phyloP scores from a whole-genome alignment of 2,329 filamentous ascomycete genomes.

The Hypoxylon sp. region DNA sequence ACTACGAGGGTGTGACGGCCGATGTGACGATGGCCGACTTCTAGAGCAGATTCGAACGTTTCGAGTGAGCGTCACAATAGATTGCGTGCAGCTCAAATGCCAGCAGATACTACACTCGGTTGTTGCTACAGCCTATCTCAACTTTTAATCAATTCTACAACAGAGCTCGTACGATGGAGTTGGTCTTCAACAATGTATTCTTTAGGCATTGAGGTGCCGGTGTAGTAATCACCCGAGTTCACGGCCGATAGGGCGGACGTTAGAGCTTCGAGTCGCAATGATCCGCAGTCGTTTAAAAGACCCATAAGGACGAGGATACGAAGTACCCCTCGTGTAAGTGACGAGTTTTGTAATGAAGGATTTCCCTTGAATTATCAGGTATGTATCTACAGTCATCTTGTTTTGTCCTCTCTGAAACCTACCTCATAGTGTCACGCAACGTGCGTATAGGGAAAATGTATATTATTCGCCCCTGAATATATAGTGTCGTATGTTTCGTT shows the following conservation, averaged over 20 bases:
- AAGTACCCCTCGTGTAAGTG: slow-evolving; percentile 30
- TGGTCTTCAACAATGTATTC: slow-evolving; percentile 16
- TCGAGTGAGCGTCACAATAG: slow-evolving; percentile 31
- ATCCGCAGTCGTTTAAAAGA: slow-evolving; percentile 21
- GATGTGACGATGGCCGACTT: slow-evolving; percentile 27
- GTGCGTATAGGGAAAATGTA: background rate
- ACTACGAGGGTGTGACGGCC: slow-evolving; percentile 15
- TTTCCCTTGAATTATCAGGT: background rate
- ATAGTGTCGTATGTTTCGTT: background rate
- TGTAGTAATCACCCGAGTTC: slow-evolving; percentile 41
- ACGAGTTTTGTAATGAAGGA: slow-evolving; percentile 6
- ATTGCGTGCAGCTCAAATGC: slow-evolving; percentile 27
- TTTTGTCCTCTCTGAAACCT: background rate
- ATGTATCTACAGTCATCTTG: background rate
- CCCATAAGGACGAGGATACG: slow-evolving; percentile 25
- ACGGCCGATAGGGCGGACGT: slow-evolving; percentile 25
- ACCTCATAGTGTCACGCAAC: background rate
- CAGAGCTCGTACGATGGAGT: slow-evolving; percentile 27
- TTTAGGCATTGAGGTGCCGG: slow-evolving; percentile 29
- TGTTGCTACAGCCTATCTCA: slow-evolving; percentile 14
- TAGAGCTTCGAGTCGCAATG: slow-evolving; percentile 25
- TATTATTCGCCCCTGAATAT: slow-evolving; percentile 4
- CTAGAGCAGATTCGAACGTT: slow-evolving; percentile 29
- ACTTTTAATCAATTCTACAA: slow-evolving; percentile 10
- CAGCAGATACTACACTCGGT: slow-evolving; percentile 4